A percentile compares a stretch with the other conserved stretches of the same genome.
Conservation (phyloP, 2,329 filamentous ascomycete genomes). For the Catunica adiposa region DNA sequence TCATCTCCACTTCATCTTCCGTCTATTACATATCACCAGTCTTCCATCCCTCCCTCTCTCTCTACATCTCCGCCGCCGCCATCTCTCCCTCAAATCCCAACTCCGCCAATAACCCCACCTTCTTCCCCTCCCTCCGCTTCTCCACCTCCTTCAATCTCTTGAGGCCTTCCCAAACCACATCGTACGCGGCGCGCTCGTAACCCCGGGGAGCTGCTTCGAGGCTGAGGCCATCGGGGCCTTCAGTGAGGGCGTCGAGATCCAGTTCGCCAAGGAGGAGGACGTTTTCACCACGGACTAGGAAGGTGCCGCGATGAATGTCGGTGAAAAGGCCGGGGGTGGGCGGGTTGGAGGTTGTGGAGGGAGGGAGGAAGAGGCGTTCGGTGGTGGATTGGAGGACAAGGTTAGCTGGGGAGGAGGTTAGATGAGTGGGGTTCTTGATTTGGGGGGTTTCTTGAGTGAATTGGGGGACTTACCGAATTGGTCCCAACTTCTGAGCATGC, state of each 20-base stretch:
- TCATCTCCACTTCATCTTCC: no score
- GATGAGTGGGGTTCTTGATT: slow-evolving; percentile 10
- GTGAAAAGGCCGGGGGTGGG: slow-evolving; percentile 46
- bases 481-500: slow-evolving; percentile 88
- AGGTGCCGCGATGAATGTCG: slow-evolving; percentile 72
- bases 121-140: slow-evolving; percentile 56
- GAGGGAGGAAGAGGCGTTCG: slow-evolving; percentile 61
- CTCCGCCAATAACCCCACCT: slow-evolving; percentile 52
- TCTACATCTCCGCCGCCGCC: slow-evolving; percentile 3
- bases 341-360: slow-evolving; percentile 27
- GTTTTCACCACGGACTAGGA: slow-evolving; percentile 88
- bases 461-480: slow-evolving; percentile 63
- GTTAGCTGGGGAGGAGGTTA: slow-evolving; percentile 48
- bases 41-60: background rate
- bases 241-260: slow-evolving; percentile 89
- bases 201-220: slow-evolving; percentile 52
- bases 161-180: slow-evolving; percentile 54
- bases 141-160: slow-evolving; percentile 54
- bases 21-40: no score
- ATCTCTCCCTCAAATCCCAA: slow-evolving; percentile 77
- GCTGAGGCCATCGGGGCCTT: slow-evolving; percentile 53
- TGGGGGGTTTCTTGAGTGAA: slow-evolving; percentile 12
- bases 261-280: slow-evolving; percentile 93
- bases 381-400: slow-evolving; percentile 84
- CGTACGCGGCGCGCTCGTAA: slow-evolving; percentile 47